Evolutionary conservation across 2,329 filamentous ascomycete species (phyloP).

Genomic region (Fusarium sp.): DNA sequence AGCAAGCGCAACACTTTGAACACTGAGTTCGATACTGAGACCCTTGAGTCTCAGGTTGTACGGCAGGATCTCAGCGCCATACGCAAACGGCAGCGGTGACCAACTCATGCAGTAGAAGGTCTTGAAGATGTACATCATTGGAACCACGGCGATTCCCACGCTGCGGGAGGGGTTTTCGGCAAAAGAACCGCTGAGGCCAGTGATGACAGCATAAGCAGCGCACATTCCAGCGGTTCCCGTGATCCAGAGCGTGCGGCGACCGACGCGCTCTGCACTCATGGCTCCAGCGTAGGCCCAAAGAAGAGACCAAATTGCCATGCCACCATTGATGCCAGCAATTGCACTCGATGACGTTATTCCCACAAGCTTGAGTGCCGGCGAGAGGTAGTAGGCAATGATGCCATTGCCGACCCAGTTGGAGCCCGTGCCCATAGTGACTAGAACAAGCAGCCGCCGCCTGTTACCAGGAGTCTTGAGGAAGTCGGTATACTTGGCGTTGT

Average conservation of each 20-base stretch:
- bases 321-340: slow-evolving; percentile 31
- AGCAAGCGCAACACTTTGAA: slow-evolving; percentile 32
- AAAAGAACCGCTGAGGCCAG: slow-evolving; percentile 6
- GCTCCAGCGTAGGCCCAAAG: slow-evolving; percentile 25
- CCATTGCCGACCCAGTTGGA: slow-evolving; percentile 75
- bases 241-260: slow-evolving; percentile 29
- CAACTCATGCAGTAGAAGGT: slow-evolving; percentile 42
- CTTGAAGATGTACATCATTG: slow-evolving; percentile 32
- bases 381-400: slow-evolving; percentile 73
- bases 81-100: slow-evolving; percentile 42
- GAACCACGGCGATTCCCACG: slow-evolving; percentile 27
- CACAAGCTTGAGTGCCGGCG: slow-evolving; percentile 56
- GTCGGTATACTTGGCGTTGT: slow-evolving; percentile 65
- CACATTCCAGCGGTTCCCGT: slow-evolving; percentile 21
- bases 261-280: slow-evolving; percentile 23
- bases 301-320: slow-evolving; percentile 34
- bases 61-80: slow-evolving; percentile 44
- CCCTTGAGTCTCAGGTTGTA: slow-evolving; percentile 44
- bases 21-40: slow-evolving; percentile 30
- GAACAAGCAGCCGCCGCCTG: slow-evolving; percentile 68
- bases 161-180: slow-evolving; percentile 18
- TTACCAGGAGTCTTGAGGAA: slow-evolving; percentile 73
- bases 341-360: slow-evolving; percentile 21
- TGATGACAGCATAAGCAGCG: slow-evolving; percentile 18
- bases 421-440: slow-evolving; percentile 72